Percentiles rank a stretch among this genome's conserved stretches.
phyloP scores from a whole-genome alignment of 148 eudicot genomes.

The Limonium bicolor region DNA sequence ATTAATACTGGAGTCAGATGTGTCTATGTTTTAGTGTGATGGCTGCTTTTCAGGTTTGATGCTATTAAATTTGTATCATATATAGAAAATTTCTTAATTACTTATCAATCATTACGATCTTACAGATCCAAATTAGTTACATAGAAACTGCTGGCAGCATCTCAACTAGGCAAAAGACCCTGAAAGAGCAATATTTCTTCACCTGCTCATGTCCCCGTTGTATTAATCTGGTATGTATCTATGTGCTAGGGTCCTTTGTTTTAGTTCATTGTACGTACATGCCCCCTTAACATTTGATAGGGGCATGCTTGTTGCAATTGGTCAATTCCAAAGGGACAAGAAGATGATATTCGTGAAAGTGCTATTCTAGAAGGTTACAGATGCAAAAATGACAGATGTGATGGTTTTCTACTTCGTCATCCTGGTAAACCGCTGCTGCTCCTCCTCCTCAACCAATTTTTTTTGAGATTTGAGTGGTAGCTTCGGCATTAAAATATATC shows the following conservation, averaged over 20 bases:
- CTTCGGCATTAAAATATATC: not conserved
- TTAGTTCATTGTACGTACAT: too few relatives aligned
- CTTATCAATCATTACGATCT: constrained; percentile 9
- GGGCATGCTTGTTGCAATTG: too few relatives aligned
- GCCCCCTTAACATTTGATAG: too few relatives aligned
- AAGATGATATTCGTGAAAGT: constrained; percentile 78
- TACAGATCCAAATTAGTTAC: constrained; percentile 72
- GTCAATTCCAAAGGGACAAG: constrained; percentile 39
- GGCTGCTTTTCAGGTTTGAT: too few relatives aligned
- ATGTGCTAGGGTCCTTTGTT: too few relatives aligned
- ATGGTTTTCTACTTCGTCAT: constrained; percentile 71
- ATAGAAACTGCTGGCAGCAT: constrained; percentile 97
- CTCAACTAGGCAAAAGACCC: constrained; percentile 58
- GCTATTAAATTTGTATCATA: too few relatives aligned
- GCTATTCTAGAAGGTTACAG: constrained; percentile 81
- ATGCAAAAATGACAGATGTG: constrained; percentile 43
- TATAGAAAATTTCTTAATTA: too few relatives aligned
- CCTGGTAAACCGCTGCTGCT: constrained; percentile 60
- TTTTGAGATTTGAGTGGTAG: not conserved
- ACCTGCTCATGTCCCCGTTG: constrained; percentile 74
- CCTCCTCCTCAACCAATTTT: too few relatives aligned
- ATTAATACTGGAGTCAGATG: too few relatives aligned
- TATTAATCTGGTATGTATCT: constrained; percentile 35
- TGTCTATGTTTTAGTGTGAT: too few relatives aligned
- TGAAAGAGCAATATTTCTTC: constrained; percentile 82